phyloP scores from a whole-genome alignment of 495 filamentous ascomycete species.

The Trichodelitschia bisporula region DNA sequence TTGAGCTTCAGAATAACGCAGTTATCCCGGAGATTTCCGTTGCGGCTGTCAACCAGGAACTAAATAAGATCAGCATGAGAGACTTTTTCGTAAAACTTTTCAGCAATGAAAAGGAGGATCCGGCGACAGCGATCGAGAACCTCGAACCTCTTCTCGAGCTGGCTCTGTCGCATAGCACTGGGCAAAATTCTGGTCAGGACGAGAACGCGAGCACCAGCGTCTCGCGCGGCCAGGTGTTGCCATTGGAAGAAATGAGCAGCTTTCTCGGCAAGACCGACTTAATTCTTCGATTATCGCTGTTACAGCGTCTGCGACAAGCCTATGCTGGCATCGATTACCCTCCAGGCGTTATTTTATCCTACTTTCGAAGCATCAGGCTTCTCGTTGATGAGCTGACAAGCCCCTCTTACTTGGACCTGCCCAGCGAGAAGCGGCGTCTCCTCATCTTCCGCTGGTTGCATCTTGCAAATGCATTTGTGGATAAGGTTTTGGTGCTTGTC shows the following conservation, averaged over 20 bases:
- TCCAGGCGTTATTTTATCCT: slow-evolving; percentile 68
- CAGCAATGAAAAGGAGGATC: slow-evolving; percentile 34
- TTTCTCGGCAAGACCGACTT: slow-evolving; percentile 63
- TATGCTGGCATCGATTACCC: slow-evolving; percentile 62
- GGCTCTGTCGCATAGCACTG: slow-evolving; percentile 19
- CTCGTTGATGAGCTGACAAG: slow-evolving; percentile 49
- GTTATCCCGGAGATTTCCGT: slow-evolving; percentile 76
- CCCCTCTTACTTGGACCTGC: slow-evolving; percentile 31
- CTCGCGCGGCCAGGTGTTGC: neutral
- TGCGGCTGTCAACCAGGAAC: slow-evolving; percentile 60
- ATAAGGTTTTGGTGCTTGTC: slow-evolving; percentile 24
- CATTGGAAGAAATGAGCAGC: slow-evolving; percentile 40
- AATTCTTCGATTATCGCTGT: slow-evolving; percentile 60
- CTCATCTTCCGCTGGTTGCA: slow-evolving; percentile 51
- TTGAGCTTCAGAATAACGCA: slow-evolving; percentile 61
- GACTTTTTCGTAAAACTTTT: slow-evolving; percentile 88
- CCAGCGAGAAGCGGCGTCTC: slow-evolving; percentile 34
- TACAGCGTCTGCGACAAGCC: slow-evolving; percentile 66
- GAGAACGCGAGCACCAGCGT: slow-evolving; percentile 1
- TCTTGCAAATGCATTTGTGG: slow-evolving; percentile 48
- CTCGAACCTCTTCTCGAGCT: slow-evolving; percentile 71
- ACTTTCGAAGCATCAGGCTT: slow-evolving; percentile 60
- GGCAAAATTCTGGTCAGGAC: slow-evolving; percentile 1
- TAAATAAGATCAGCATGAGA: slow-evolving; percentile 77
- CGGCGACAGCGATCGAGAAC: slow-evolving; percentile 63